Conservation (phyloP, 169 alveolate species). For the Plasmodium reichenowi region DNA sequence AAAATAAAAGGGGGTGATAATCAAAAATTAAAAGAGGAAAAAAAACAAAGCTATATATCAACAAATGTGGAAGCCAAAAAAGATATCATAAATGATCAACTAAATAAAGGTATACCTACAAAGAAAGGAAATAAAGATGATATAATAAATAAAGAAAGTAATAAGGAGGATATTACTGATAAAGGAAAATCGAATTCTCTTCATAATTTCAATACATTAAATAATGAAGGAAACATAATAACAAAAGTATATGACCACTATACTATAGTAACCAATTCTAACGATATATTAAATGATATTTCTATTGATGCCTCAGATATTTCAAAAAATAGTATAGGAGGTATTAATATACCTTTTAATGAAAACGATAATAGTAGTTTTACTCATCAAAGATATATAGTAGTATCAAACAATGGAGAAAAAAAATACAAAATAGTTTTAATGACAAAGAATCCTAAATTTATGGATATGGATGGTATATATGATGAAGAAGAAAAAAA, state of each 20-base stretch:
- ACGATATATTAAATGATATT: conserved; percentile 40
- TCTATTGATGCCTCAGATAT: conserved; percentile 55
- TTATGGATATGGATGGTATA: conserved; percentile 5
- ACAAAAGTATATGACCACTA: conserved; percentile 26
- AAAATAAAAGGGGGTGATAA: no score
- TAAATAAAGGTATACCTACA: no score
- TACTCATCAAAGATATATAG: conserved; percentile 65
- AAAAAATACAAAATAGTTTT: conserved; percentile 40
- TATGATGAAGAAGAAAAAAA: background rate
- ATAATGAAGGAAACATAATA: background rate
- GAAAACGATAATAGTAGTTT: conserved; percentile 14
- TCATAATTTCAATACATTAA: background rate
- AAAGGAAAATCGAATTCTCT: background rate
- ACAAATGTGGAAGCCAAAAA: no score
- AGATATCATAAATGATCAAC: no score
- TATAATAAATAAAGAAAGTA: background rate
- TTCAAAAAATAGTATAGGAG: conserved; percentile 31
- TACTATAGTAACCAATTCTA: conserved; percentile 34
- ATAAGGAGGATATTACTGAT: background rate
- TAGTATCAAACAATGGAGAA: conserved; percentile 39
- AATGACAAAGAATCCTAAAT: conserved; percentile 66
- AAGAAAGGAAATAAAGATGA: no score
- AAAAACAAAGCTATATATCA: no score
- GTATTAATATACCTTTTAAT: conserved; percentile 32
- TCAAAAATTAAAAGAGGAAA: no score